These are phyloP conservation scores for Beauveria asiatica DNA, from an alignment of 2,329 filamentous ascomycete genomes.

Conservation along the genomic window DNA sequence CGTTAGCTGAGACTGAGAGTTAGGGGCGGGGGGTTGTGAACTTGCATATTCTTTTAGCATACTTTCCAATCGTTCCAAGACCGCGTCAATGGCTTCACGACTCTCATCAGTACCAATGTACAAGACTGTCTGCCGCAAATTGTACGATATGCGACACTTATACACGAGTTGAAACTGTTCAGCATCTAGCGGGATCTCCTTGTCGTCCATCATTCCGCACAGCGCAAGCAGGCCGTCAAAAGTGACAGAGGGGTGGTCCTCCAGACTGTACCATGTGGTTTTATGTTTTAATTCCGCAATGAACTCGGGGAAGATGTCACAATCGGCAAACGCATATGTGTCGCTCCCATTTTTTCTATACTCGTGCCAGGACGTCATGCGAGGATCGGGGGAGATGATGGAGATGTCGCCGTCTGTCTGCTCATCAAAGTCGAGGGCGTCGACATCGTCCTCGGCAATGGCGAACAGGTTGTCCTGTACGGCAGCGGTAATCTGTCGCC, in stretches of 20 bases:
- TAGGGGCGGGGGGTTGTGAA: too few relatives aligned
- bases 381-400: not conserved
- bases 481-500: not conserved
- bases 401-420: not conserved
- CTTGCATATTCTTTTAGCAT: not conserved
- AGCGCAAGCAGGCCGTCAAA: not conserved
- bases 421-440: not conserved
- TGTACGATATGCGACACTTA: conserved; percentile 5
- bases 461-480: conserved; percentile 3
- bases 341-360: not conserved
- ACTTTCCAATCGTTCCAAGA: not conserved
- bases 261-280: not conserved
- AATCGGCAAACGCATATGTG: not conserved
- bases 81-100: not conserved
- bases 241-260: not conserved
- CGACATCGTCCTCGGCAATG: conserved; percentile 7
- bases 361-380: conserved; percentile 1
- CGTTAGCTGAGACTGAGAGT: not conserved
- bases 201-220: not conserved
- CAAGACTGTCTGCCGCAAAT: conserved; percentile 1
- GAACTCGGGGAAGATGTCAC: not conserved
- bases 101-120: conserved; percentile 9
- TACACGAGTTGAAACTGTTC: not conserved
- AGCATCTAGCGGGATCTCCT: not conserved
- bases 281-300: not conserved